Percentiles rank a stretch among this genome's conserved stretches.
Conservation (phyloP, 768 basidiomycete species). For the Boletus eberwhitei region DNA sequence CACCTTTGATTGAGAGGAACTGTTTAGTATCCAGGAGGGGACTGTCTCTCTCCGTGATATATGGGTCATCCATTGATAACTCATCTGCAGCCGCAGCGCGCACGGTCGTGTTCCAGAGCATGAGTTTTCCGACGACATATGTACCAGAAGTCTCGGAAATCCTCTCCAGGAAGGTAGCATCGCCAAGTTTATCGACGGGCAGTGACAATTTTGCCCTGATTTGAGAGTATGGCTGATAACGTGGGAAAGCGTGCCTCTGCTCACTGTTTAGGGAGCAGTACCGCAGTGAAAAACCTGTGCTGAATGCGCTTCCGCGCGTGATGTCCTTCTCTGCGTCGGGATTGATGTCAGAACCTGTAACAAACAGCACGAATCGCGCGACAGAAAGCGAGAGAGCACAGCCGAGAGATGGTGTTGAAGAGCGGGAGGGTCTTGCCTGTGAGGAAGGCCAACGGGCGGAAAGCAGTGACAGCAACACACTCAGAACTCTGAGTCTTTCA, state of each 20-base stretch:
- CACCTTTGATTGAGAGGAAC: slow-evolving; percentile 41
- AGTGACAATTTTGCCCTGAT: slow-evolving; percentile 54
- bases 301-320: slow-evolving; percentile 65
- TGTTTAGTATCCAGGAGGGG: slow-evolving; percentile 38
- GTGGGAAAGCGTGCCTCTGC: slow-evolving; percentile 16
- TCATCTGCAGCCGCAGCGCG: slow-evolving; percentile 63
- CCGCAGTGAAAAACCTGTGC: slow-evolving; percentile 50
- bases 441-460: slow-evolving; percentile 22
- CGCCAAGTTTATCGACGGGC: slow-evolving; percentile 46
- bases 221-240: slow-evolving; percentile 35
- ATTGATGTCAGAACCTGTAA: slow-evolving; percentile 81
- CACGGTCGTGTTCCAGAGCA: slow-evolving; percentile 48
- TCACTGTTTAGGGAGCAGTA: slow-evolving; percentile 46
- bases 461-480: slow-evolving; percentile 43
- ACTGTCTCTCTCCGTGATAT: slow-evolving; percentile 53
- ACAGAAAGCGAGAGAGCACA: slow-evolving; percentile 55
- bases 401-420: slow-evolving; percentile 50
- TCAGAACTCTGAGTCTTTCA: slow-evolving; percentile 51
- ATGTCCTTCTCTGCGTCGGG: slow-evolving; percentile 62
- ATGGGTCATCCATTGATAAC: slow-evolving; percentile 66
- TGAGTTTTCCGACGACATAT: slow-evolving; percentile 41
- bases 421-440: slow-evolving; percentile 3
- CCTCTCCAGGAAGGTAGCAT: slow-evolving; percentile 43
- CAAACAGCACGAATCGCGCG: slow-evolving; percentile 57
- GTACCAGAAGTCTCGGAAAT: slow-evolving; percentile 31